These are phyloP conservation scores for Neofusicoccum laricinum DNA, from an alignment of 2,329 filamentous ascomycete species.

Conservation along the genomic window DNA sequence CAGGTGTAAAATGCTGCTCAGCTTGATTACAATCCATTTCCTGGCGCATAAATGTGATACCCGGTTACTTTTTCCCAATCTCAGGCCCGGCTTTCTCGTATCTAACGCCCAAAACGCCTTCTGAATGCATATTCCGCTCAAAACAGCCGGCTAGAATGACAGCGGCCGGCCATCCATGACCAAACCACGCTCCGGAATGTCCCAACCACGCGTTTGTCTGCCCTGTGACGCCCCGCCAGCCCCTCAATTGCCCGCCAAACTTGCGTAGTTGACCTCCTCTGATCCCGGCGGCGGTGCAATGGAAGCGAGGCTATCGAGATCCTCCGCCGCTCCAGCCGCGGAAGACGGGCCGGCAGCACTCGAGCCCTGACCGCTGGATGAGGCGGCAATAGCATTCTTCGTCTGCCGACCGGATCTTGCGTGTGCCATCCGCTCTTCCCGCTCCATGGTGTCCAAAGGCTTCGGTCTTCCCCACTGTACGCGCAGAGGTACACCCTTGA, in stretches of 20 bases:
- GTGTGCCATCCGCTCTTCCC: slow-evolving; percentile 77
- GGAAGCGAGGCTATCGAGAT: slow-evolving; percentile 44
- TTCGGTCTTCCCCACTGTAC: slow-evolving; percentile 93
- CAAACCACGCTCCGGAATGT: neutral
- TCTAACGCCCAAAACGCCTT: slow-evolving; percentile 24
- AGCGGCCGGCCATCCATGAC: slow-evolving; percentile 24
- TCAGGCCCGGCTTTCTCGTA: neutral
- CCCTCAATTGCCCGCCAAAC: slow-evolving; percentile 72
- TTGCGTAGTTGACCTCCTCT: slow-evolving; percentile 81
- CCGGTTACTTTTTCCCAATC: neutral
- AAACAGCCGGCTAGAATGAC: neutral
- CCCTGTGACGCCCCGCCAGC: too few relatives aligned
- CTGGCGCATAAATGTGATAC: slow-evolving; percentile 6
- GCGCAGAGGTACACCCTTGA: slow-evolving; percentile 84
- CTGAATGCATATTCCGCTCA: neutral
- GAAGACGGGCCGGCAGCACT: slow-evolving; percentile 31
- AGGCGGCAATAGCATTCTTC: slow-evolving; percentile 24
- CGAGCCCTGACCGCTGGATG: slow-evolving; percentile 22
- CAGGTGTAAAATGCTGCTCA: slow-evolving; percentile 38
- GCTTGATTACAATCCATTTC: slow-evolving; percentile 21
- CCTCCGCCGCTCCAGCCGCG: slow-evolving; percentile 42
- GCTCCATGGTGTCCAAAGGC: slow-evolving; percentile 86
- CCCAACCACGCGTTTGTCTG: neutral
- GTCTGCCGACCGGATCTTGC: slow-evolving; percentile 67
- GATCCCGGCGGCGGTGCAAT: slow-evolving; percentile 78